Percentiles rank a stretch among this genome's conserved stretches.
Evolutionary conservation across 78 protist species (phyloP).

Genomic region (Polysphondylium violaceum): DNA sequence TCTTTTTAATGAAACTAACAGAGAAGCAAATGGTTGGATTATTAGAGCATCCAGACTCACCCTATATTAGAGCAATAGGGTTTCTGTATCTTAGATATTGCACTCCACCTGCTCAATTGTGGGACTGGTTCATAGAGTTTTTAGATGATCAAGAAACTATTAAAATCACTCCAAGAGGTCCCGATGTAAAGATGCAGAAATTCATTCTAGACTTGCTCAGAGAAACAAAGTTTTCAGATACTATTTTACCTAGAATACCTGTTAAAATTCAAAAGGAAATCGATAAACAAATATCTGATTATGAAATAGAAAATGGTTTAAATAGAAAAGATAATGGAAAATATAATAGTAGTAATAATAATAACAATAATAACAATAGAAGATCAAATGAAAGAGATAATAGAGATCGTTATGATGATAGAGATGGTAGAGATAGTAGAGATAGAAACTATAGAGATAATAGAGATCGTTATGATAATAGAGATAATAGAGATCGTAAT

Average conservation of each 20-base stretch:
- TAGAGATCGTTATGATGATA: background rate
- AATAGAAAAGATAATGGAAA: background rate
- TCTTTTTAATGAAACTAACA: slow-evolving; percentile 80
- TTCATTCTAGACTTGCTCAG: slow-evolving; percentile 14
- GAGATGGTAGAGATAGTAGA: slow-evolving; percentile 20
- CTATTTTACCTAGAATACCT: slow-evolving; percentile 69
- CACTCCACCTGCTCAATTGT: slow-evolving; percentile 77
- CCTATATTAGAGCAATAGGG: slow-evolving; percentile 84
- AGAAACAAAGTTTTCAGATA: slow-evolving; percentile 45
- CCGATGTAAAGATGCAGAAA: slow-evolving; percentile 29
- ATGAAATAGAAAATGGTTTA: slow-evolving; percentile 11
- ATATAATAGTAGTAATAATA: background rate
- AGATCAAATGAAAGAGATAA: background rate
- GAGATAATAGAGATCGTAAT: slow-evolving; percentile 18
- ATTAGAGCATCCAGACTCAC: slow-evolving; percentile 80
- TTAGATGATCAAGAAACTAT: slow-evolving; percentile 46
- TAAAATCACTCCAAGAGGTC: slow-evolving; percentile 3
- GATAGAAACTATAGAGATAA: background rate
- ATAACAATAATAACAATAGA: background rate
- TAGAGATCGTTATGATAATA: background rate
- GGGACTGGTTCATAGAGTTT: slow-evolving; percentile 69
- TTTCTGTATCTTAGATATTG: slow-evolving; percentile 80
- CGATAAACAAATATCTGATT: slow-evolving; percentile 14
- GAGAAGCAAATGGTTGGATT: slow-evolving; percentile 71
- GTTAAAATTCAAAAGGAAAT: slow-evolving; percentile 43